A percentile compares a stretch with the other conserved stretches of the same genome.
These are phyloP conservation scores for Ganoderma meredithae DNA, from an alignment of 1,284 basidiomycete genomes.

Conservation along the genomic window DNA sequence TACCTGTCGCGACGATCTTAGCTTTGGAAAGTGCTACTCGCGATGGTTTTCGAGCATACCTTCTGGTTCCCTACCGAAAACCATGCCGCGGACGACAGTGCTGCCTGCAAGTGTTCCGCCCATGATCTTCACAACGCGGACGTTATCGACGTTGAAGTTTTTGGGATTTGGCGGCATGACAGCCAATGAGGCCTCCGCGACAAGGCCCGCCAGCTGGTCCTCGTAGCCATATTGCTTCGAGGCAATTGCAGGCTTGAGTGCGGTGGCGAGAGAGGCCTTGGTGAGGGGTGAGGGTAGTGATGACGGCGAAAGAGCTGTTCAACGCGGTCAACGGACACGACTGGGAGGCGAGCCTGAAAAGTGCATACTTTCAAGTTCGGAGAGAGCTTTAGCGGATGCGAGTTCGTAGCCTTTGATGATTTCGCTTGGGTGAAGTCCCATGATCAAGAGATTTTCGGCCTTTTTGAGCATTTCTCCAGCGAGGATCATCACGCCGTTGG, in stretches of 20 bases:
- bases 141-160: conserved; percentile 98
- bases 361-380: conserved; percentile 89
- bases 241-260: conserved; percentile 92
- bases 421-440: conserved; percentile 97
- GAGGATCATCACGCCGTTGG: conserved; percentile 95
- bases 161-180: conserved; percentile 91
- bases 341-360: conserved; percentile 18
- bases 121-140: conserved; percentile 99
- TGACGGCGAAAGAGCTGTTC: conserved; percentile 66
- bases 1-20: conserved; percentile 52
- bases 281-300: conserved; percentile 84
- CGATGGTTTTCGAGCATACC: conserved; percentile 52
- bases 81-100: conserved; percentile 96
- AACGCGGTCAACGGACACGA: not conserved
- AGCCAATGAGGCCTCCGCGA: conserved; percentile 91
- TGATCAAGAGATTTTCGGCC: conserved; percentile 90
- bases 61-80: conserved; percentile 96
- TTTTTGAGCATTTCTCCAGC: conserved; percentile 96
- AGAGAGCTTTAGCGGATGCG: conserved; percentile 85
- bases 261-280: conserved; percentile 75
- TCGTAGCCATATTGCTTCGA: conserved; percentile 98
- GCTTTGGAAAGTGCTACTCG: not conserved
- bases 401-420: conserved; percentile 96
- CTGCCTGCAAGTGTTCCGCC: conserved; percentile 88
- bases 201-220: conserved; percentile 82